Conservation (phyloP, 352 stramenopile species). For the Pythium volutum region DNA sequence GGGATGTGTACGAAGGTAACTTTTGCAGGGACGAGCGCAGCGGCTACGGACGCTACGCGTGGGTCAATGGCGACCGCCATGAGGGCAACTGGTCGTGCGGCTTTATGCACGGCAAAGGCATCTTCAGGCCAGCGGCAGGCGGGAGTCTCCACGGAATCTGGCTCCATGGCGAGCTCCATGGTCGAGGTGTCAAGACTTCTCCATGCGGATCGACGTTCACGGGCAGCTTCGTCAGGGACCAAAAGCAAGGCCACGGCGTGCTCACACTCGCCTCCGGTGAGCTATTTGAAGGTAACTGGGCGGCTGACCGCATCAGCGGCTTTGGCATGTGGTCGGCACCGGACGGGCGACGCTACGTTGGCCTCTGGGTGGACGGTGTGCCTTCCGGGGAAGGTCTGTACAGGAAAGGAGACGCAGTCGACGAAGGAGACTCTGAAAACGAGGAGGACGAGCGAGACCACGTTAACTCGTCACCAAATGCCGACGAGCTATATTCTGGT, state of each 20-base stretch:
- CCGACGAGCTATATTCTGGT: constrained; percentile 25
- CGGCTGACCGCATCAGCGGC: constrained; percentile 41
- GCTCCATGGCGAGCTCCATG: constrained; percentile 40
- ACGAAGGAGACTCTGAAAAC: constrained; percentile 16
- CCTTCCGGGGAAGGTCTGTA: constrained; percentile 59
- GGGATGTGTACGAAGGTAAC: constrained; percentile 66
- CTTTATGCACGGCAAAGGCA: constrained; percentile 62
- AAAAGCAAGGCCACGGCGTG: constrained; percentile 53
- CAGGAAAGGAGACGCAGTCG: constrained; percentile 22
- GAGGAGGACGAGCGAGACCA: constrained; percentile 20
- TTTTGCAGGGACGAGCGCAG: constrained; percentile 60
- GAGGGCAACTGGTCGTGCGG: constrained; percentile 56
- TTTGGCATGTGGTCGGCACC: constrained; percentile 61
- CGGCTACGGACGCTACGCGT: constrained; percentile 68
- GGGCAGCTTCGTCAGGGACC: constrained; percentile 43
- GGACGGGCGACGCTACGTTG: constrained; percentile 46
- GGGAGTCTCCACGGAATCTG: constrained; percentile 48
- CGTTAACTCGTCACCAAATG: constrained; percentile 1
- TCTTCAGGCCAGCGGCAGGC: constrained; percentile 37
- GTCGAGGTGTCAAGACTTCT: constrained; percentile 48
- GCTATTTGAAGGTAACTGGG: constrained; percentile 69
- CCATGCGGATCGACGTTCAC: constrained; percentile 55
- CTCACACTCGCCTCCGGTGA: constrained; percentile 56
- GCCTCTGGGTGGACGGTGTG: constrained; percentile 51
- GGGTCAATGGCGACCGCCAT: constrained; percentile 64